Conservation (phyloP, 148 eudicot genomes). For the Fallopia convolvulus region DNA sequence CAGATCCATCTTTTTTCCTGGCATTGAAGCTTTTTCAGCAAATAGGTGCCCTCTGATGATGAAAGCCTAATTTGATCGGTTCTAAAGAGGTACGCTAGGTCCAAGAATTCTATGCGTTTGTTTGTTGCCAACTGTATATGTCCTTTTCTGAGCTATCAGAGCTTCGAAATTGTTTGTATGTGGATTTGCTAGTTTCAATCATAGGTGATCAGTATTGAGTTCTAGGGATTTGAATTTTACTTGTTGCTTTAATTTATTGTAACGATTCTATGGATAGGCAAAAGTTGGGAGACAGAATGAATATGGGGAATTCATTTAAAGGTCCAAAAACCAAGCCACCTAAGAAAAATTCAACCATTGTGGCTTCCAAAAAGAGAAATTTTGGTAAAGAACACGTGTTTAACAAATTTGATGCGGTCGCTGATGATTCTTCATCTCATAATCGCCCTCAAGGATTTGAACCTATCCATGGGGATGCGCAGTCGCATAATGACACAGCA, state of each 20-base stretch:
- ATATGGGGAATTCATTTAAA: slow-evolving; percentile 14
- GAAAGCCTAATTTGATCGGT: not conserved
- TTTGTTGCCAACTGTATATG: not conserved
- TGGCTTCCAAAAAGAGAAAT: slow-evolving; percentile 17
- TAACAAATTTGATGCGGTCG: slow-evolving; percentile 23
- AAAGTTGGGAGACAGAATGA: not conserved
- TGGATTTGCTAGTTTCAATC: not conserved
- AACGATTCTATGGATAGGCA: not conserved
- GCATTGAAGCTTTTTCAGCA: not conserved
- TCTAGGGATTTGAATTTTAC: not conserved
- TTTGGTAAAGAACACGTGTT: slow-evolving; percentile 19
- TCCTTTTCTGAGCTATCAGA: not conserved
- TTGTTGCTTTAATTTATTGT: not conserved
- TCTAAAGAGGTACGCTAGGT: not conserved
- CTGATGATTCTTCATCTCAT: slow-evolving; percentile 31
- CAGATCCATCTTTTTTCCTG: not conserved
- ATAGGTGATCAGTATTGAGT: not conserved
- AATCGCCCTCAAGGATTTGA: slow-evolving; percentile 20
- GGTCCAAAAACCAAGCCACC: slow-evolving; percentile 27
- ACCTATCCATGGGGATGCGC: slow-evolving; percentile 13
- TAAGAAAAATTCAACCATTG: slow-evolving; percentile 10
- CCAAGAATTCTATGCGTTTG: not conserved
- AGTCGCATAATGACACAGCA: slow-evolving; percentile 22
- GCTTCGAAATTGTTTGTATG: not conserved
- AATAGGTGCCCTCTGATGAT: not conserved